These are phyloP conservation scores for Zizania latifolia DNA, from an alignment of 176 grass and related monocot species.

Conservation along the genomic window DNA sequence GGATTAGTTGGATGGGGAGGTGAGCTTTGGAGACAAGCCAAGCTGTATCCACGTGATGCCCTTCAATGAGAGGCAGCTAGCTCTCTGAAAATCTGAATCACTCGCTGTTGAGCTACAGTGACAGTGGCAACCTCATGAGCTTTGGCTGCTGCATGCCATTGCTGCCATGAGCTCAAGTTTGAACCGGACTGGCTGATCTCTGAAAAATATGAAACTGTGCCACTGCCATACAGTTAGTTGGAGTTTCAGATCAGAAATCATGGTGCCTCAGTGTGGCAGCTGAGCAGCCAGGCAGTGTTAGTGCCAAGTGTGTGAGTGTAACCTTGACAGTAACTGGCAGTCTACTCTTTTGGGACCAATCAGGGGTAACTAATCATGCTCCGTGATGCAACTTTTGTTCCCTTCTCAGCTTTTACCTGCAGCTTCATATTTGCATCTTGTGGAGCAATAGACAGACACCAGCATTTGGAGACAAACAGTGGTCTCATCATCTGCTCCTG, in stretches of 20 bases:
- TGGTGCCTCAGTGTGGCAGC: neutral
- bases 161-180: neutral
- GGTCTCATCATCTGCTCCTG: neutral
- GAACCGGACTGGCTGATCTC: neutral
- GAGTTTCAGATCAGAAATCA: neutral
- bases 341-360: conserved; percentile 24
- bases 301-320: neutral
- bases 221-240: neutral
- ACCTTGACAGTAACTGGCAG: neutral
- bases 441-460: neutral
- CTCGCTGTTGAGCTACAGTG: neutral
- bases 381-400: conserved; percentile 6
- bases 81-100: neutral
- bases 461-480: neutral
- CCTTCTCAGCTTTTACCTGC: neutral
- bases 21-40: conserved; percentile 16
- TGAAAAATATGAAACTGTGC: neutral
- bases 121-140: neutral
- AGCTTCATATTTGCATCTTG: neutral
- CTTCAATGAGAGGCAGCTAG: neutral
- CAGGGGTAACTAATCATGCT: conserved; percentile 1
- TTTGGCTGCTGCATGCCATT: neutral
- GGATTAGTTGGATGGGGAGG: neutral
- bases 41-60: neutral
- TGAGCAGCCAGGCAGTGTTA: neutral